Base-by-base conservation (phyloP, 441 rosid genomes). In the Erodium moschatum region DNA sequence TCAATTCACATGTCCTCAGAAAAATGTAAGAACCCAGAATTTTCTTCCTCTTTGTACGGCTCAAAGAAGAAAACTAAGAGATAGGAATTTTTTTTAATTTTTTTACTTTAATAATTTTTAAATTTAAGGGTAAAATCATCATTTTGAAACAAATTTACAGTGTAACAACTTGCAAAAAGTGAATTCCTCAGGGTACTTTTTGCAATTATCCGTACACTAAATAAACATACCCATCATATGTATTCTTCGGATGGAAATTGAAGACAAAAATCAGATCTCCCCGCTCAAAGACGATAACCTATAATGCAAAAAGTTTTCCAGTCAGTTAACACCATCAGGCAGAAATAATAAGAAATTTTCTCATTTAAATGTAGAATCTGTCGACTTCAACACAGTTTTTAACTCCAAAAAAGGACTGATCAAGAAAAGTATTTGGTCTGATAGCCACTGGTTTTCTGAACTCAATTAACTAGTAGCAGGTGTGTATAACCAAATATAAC, bases 261-360 rank as follows among this genome's bases (percentile, higher is more conserved):
- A 87, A 87, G 66, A 89, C 87, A 21, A 87, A 87, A 71, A 87
- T 84, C 56, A 87, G 82, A 80, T 87, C 91, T 76, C 92, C 91
- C 33, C 81, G 88, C 84, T 87, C 96, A 77, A 89, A 89, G 72
- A 89, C 91, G 5, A 89, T 85, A 74, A 87, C 89, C 96, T 87
- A 88, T 50, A 71, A 70, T 24, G 65, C 50, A n/a, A 67, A 77
- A 44, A 24, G 38, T 48, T 46, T 15, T 11, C 12, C 29, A 52
- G 15, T 44, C 15, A 12, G 13, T 27, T 50, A 67, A 46, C 58
- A 46, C 54, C 56, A 4, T 12, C 69, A n/a, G n/a, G 21, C 69
- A 66, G 27, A 66, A 21, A 62, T 12, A 24, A 13, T 62, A 12
- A 27, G 40, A 27, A 12, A 13, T 62, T 6, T 21, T 54, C 21